Evolutionary conservation across 2,329 filamentous ascomycete species (phyloP), one percentile per base, ranked within the genome.

Genomic region (Penicillium vulpinum): DNA sequence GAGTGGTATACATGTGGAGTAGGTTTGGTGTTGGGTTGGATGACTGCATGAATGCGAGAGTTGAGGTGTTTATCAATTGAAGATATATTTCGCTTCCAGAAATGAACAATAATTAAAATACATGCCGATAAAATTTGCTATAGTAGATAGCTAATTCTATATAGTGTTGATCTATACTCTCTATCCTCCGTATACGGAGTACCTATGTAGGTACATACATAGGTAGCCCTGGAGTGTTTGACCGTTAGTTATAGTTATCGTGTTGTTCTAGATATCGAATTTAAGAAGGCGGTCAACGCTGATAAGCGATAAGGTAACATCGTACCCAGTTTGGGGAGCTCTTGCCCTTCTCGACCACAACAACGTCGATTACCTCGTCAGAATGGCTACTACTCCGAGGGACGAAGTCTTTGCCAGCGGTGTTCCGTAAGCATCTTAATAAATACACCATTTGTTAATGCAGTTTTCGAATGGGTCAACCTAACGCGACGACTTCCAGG

Each of bases 361-460:
- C 16, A 51, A 18, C 38, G 24, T 21, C 47, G 0, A 35, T 13
- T 15, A 3, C 13, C 3, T 1, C 3, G 16, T 44, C 49, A 44
- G 35, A 5, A 51, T 51, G 49, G 39, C 49, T 21, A 51, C 38
- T 24, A 33, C 31, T 13, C 11, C 24, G 13, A 22, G 31, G 28
- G 49, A 43, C 16, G n/a, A n/a, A n/a, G 22, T 22, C 18, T 29
- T 39, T 26, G 22, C 16, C 29, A 45, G 49, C 16, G 18, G 28
- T 11, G 13, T 45, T 35, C 87, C 88, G 76, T 85, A 73, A 63
- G 80, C 62, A 5, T 9, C 10, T 2, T 16, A 4, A 15, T 18
- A 8, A 39, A 45, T 51, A 58, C 56, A 54, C n/a, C 11, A 31
- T 13, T 31, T 35, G 8, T 15, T 1, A 1, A 8, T 26, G 18